These are phyloP conservation scores for Apiotrichum montevideense DNA, from an alignment of 1,284 basidiomycete genomes.

Conservation along the genomic window DNA sequence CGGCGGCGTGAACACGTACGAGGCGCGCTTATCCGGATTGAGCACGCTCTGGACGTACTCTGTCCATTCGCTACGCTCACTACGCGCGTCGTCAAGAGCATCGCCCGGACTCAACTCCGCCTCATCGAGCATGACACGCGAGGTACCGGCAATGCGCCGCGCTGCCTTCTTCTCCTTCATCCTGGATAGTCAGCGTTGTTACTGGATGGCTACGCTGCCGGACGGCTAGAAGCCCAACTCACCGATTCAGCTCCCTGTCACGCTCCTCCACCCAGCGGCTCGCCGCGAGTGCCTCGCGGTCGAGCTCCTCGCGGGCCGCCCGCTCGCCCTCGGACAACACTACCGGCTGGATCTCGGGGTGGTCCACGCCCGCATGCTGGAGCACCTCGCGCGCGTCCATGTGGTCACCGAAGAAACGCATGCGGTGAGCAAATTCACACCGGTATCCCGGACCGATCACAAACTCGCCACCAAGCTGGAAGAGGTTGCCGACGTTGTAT, in stretches of 20 bases:
- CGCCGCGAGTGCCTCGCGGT: neutral
- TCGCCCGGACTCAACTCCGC: neutral
- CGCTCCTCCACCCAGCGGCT: constrained; percentile 3
- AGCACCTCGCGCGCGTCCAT: constrained; percentile 41
- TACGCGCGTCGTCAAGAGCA: neutral
- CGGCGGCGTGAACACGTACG: neutral
- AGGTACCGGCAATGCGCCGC: neutral
- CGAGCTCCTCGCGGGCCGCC: constrained; percentile 4
- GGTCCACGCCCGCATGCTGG: neutral
- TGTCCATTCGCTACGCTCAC: neutral
- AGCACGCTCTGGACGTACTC: constrained; percentile 3
- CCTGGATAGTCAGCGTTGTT: neutral
- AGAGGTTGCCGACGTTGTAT: constrained; percentile 35
- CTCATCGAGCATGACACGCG: neutral
- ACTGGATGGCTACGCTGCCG: too few species aligned
- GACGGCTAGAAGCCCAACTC: neutral
- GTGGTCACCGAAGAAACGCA: constrained; percentile 43
- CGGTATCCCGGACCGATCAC: constrained; percentile 32
- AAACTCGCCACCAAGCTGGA: constrained; percentile 47
- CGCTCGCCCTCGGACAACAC: neutral
- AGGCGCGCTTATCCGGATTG: neutral
- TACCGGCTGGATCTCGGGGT: neutral
- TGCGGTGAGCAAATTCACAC: constrained; percentile 46
- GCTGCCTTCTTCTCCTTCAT: constrained; percentile 3
- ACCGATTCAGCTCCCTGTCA: constrained; percentile 5